Evolutionary conservation across 139 green algal species (phyloP).

Genomic region (Astrephomene gubernaculifera): DNA sequence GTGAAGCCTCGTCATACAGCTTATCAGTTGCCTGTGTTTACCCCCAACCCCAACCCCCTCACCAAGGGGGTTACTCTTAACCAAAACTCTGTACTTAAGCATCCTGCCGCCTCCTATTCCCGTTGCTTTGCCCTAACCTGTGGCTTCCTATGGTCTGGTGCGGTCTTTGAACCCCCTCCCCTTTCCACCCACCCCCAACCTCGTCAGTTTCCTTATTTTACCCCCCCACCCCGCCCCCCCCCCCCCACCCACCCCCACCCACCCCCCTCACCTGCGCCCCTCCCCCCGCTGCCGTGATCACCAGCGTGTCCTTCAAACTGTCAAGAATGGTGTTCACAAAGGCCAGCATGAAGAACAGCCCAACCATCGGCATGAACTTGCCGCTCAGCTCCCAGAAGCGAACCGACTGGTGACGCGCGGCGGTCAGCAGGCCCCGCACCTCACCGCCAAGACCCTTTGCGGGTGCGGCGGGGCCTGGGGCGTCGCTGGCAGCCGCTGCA

Average conservation of each 20-base stretch:
- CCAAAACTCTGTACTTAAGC: too few relatives aligned
- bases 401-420: background rate
- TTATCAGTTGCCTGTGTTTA: too few relatives aligned
- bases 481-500: too few relatives aligned
- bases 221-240: background rate
- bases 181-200: background rate
- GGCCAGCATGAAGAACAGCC: slow-evolving; percentile 89
- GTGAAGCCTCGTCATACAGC: too few relatives aligned
- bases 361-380: slow-evolving; percentile 87
- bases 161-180: background rate
- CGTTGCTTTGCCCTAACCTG: background rate
- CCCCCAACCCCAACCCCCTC: too few relatives aligned
- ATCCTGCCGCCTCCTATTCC: background rate
- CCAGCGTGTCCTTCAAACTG: slow-evolving; percentile 91
- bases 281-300: slow-evolving; percentile 89
- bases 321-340: slow-evolving; percentile 97
- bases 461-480: too few relatives aligned
- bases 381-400: slow-evolving; percentile 26
- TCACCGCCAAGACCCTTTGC: too few relatives aligned
- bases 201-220: background rate
- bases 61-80: too few relatives aligned
- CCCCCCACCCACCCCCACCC: background rate
- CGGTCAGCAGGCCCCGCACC: background rate
- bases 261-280: slow-evolving; percentile 66
- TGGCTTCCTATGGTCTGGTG: too few relatives aligned